Evolutionary conservation across 2,329 filamentous ascomycete genomes (phyloP).

Genomic region (Talaromyces sp.): DNA sequence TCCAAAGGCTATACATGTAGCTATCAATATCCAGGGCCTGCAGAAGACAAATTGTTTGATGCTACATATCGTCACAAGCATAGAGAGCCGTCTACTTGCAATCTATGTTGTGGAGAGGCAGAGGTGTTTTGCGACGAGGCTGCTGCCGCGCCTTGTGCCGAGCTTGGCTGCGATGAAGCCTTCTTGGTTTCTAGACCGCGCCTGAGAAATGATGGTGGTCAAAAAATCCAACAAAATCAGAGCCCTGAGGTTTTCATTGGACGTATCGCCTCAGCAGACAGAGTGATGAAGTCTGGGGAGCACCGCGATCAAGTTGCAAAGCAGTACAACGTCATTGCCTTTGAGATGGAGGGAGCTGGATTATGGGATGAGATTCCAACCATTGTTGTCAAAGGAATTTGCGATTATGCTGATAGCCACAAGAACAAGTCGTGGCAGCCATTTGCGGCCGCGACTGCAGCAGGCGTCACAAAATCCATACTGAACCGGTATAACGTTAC

Average conservation of each 20-base stretch:
- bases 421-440: constrained; percentile 25
- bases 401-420: constrained; percentile 20
- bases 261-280: constrained; percentile 34
- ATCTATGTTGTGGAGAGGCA: too few relatives aligned
- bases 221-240: not conserved
- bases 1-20: too few relatives aligned
- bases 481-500: too few relatives aligned
- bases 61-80: too few relatives aligned
- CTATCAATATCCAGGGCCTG: too few relatives aligned
- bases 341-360: constrained; percentile 20
- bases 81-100: too few relatives aligned
- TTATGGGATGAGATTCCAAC: constrained; percentile 16
- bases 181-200: too few relatives aligned
- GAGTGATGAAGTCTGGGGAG: constrained; percentile 35
- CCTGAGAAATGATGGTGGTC: too few relatives aligned
- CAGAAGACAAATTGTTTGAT: too few relatives aligned
- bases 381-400: constrained; percentile 18
- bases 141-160: too few relatives aligned
- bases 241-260: constrained; percentile 32
- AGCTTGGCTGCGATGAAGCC: too few relatives aligned
- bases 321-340: constrained; percentile 13
- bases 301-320: constrained; percentile 31
- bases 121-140: too few relatives aligned
- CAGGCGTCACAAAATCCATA: not conserved
- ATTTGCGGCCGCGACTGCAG: constrained; percentile 23